Conservation (phyloP, 2,329 filamentous ascomycete genomes). For the Dothideomycetes sp. region DNA sequence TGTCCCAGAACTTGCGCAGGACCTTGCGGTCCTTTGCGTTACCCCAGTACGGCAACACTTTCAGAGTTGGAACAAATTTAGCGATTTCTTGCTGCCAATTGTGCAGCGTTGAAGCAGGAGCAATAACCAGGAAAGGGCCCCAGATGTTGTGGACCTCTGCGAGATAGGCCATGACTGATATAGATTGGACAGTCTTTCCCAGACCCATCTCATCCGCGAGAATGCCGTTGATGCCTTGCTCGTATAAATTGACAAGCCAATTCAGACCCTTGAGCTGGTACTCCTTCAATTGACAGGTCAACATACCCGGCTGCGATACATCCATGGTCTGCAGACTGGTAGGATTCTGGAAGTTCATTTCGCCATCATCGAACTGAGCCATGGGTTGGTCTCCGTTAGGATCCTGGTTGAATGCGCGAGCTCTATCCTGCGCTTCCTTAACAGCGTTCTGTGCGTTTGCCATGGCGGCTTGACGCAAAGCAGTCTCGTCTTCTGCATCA, state of each 20-base stretch:
- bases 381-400: slow-evolving; percentile 43
- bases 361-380: slow-evolving; percentile 78
- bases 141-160: slow-evolving; percentile 96
- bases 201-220: slow-evolving; percentile 99
- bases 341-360: slow-evolving; percentile 99
- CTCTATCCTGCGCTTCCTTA: slow-evolving; percentile 86
- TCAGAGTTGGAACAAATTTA: slow-evolving; percentile 87
- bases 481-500: slow-evolving; percentile 84
- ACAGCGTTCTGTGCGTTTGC: slow-evolving; percentile 95
- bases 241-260: slow-evolving; percentile 97
- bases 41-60: slow-evolving; percentile 96
- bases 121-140: slow-evolving; percentile 95
- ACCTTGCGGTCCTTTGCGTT: slow-evolving; percentile 90
- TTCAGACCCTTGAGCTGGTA: slow-evolving; percentile 99
- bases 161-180: slow-evolving; percentile 97
- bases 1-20: slow-evolving; percentile 96
- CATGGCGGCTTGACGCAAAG: slow-evolving; percentile 72
- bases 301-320: slow-evolving; percentile 85
- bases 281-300: slow-evolving; percentile 91
- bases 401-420: slow-evolving; percentile 77
- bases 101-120: slow-evolving; percentile 90
- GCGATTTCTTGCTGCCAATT: slow-evolving; percentile 99
- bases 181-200: slow-evolving; percentile 96
- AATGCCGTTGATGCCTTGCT: slow-evolving; percentile 99
- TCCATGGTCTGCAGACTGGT: slow-evolving; percentile 90